These are phyloP conservation scores for Aspergillus piperis DNA, from an alignment of 2,329 filamentous ascomycete species.

Conservation along the genomic window DNA sequence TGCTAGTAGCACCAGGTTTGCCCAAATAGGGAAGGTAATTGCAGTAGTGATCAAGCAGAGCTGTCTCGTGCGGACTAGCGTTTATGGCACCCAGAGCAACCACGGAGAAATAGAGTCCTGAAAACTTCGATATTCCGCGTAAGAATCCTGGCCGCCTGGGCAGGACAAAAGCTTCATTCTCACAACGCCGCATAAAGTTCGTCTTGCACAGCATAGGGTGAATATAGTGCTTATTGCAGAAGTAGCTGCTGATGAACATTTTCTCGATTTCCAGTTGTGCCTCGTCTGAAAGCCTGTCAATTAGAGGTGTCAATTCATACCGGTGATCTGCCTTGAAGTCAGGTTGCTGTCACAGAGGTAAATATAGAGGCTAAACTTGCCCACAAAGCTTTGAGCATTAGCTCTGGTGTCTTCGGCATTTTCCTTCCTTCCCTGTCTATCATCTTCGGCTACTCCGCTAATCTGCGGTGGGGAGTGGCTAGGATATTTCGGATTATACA, in stretches of 20 bases:
- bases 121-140: slow-evolving; percentile 19
- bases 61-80: slow-evolving; percentile 25
- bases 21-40: slow-evolving; percentile 6
- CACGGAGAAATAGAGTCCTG: slow-evolving; percentile 31
- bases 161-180: slow-evolving; percentile 22
- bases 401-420: not conserved
- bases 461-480: slow-evolving; percentile 13
- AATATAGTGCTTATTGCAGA: slow-evolving; percentile 31
- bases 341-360: not conserved
- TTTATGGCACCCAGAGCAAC: slow-evolving; percentile 33
- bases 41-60: slow-evolving; percentile 25
- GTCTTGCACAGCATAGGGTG: slow-evolving; percentile 26
- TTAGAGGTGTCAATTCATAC: slow-evolving; percentile 6
- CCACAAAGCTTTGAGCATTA: not conserved
- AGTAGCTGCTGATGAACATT: slow-evolving; percentile 30
- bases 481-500: slow-evolving; percentile 23
- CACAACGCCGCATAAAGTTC: slow-evolving; percentile 25
- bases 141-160: slow-evolving; percentile 11
- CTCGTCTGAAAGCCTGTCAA: slow-evolving; percentile 13
- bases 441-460: not conserved
- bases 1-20: not conserved
- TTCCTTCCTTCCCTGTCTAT: not conserved
- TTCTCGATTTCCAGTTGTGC: slow-evolving; percentile 29
- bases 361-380: not conserved
- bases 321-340: not conserved